A percentile compares a stretch with the other conserved stretches of the same genome.
Conservation (phyloP, 2,329 filamentous ascomycete genomes). For the Bipolaris sorokiniana region DNA sequence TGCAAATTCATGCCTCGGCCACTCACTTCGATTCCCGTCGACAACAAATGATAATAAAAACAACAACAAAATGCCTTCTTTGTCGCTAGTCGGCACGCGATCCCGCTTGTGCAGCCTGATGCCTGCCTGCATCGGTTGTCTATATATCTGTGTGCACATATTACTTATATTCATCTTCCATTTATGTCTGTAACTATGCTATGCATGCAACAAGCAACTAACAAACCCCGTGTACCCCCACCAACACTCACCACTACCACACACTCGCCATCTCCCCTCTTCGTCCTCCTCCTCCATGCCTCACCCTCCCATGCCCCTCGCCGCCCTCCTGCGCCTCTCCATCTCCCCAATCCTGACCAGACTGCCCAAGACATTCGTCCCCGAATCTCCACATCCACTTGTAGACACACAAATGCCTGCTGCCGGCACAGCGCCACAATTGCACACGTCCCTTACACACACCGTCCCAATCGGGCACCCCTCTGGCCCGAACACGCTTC, state of each 20-base stretch:
- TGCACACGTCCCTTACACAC: conserved; percentile 28
- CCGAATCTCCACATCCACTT: conserved; percentile 25
- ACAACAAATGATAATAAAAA: too few relatives aligned
- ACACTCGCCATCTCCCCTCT: neutral
- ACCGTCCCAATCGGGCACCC: conserved; percentile 25
- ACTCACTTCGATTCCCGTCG: neutral
- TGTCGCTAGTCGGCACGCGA: neutral
- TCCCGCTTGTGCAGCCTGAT: too few relatives aligned
- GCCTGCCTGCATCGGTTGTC: too few relatives aligned
- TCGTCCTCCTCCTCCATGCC: neutral
- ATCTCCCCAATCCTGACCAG: conserved; percentile 22
- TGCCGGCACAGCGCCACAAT: conserved; percentile 15
- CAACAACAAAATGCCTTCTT: neutral
- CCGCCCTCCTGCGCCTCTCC: conserved; percentile 18
- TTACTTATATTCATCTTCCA: too few relatives aligned
- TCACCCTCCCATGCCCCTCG: conserved; percentile 2
- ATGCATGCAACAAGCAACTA: too few relatives aligned
- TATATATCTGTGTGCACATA: too few relatives aligned
- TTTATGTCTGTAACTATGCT: too few relatives aligned
- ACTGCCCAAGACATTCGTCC: conserved; percentile 18
- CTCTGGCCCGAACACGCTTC: conserved; percentile 2
- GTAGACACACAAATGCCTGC: conserved; percentile 31
- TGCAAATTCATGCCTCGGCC: conserved; percentile 10
- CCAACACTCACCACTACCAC: too few relatives aligned
- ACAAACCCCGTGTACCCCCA: too few relatives aligned